phyloP scores from a whole-genome alignment of 768 basidiomycete genomes.

The Mycena venus region DNA sequence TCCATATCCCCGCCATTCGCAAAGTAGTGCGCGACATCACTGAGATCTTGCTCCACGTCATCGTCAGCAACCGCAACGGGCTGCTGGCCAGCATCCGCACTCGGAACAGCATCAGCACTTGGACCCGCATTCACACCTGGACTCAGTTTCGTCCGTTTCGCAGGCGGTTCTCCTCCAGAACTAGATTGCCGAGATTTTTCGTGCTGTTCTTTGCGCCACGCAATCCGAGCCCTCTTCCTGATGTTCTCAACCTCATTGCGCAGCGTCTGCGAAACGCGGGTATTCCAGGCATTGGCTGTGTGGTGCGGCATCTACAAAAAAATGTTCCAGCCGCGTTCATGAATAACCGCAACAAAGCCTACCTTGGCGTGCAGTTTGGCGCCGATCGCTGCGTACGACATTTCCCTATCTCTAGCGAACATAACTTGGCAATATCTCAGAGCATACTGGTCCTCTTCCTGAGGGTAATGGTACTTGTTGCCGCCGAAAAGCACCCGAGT shows the following conservation, averaged over 20 bases:
- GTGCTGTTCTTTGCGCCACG: constrained; percentile 57
- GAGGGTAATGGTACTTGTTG: constrained; percentile 61
- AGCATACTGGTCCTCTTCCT: constrained; percentile 64
- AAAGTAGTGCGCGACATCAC: constrained; percentile 68
- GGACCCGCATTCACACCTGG: too few relatives aligned
- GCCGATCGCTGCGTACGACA: constrained; percentile 53
- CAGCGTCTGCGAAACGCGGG: constrained; percentile 48
- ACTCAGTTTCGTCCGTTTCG: constrained; percentile 29
- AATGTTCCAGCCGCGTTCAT: neutral
- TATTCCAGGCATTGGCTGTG: constrained; percentile 62
- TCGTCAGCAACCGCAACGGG: constrained; percentile 5
- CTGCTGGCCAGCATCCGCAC: constrained; percentile 13
- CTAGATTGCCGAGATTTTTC: constrained; percentile 28
- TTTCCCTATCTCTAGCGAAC: constrained; percentile 61
- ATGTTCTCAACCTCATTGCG: constrained; percentile 58
- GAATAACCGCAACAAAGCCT: constrained; percentile 14
- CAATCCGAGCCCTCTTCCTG: constrained; percentile 65
- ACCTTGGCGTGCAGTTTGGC: constrained; percentile 63
- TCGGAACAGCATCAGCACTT: neutral
- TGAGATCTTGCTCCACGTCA: constrained; percentile 58
- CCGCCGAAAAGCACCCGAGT: constrained; percentile 42
- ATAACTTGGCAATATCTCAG: constrained; percentile 59
- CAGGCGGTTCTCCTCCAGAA: constrained; percentile 11
- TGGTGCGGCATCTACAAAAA: constrained; percentile 72
- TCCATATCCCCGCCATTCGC: constrained; percentile 58